Conservation (phyloP, 1,284 basidiomycete species). For the Ustilago hordei region DNA sequence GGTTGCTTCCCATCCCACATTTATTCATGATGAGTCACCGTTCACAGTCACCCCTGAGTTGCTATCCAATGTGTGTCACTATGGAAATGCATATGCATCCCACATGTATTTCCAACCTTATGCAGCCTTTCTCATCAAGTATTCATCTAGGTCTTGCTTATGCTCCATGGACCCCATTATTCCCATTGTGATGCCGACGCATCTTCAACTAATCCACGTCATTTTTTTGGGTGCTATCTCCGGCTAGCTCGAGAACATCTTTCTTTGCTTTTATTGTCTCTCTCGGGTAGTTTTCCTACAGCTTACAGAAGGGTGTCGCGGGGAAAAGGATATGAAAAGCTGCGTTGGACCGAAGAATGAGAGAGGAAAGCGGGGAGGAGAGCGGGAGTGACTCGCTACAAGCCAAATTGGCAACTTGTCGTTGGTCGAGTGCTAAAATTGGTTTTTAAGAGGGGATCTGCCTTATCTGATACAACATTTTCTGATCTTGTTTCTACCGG, state of each 20-base stretch:
- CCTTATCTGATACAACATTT: slow-evolving; percentile 37
- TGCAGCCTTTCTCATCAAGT: too few species aligned
- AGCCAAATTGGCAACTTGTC: slow-evolving; percentile 27
- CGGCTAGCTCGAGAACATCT: slow-evolving; percentile 7
- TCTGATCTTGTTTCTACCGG: slow-evolving; percentile 2
- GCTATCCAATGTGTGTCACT: too few species aligned
- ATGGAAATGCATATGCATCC: too few species aligned
- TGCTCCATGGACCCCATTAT: too few species aligned
- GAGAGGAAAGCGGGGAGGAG: neutral
- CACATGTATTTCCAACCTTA: too few species aligned
- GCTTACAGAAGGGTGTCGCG: neutral
- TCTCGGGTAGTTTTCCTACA: neutral
- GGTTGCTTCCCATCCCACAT: too few species aligned
- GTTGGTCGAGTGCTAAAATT: slow-evolving; percentile 22
- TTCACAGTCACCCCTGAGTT: too few species aligned
- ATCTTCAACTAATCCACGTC: neutral
- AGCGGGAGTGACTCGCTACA: slow-evolving; percentile 4
- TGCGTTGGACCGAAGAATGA: neutral
- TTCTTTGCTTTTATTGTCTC: neutral
- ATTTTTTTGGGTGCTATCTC: slow-evolving; percentile 4
- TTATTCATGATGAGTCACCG: too few species aligned
- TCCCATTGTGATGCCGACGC: too few species aligned
- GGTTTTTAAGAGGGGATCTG: neutral
- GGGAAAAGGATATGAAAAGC: neutral
- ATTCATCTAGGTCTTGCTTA: too few species aligned